A percentile compares a stretch with the other conserved stretches of the same genome.
These are phyloP conservation scores for Blastobotrys capitulatus DNA, from an alignment of 1,139 yeast species.

Conservation along the genomic window DNA sequence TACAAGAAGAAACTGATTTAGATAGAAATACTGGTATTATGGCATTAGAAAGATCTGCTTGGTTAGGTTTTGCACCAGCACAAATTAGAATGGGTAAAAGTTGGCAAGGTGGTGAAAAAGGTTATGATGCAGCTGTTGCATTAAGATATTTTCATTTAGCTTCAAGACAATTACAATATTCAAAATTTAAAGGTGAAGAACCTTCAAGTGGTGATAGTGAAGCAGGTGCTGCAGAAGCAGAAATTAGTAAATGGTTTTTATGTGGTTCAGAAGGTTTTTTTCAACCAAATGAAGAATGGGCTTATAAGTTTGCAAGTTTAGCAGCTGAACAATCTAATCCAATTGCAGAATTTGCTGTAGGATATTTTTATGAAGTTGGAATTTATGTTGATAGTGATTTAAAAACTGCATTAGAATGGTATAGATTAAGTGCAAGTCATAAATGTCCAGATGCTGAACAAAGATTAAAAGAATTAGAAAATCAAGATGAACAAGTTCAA, in stretches of 20 bases:
- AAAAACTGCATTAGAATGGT: constrained; percentile 31
- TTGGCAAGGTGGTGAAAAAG: constrained; percentile 36
- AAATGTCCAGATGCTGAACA: constrained; percentile 33
- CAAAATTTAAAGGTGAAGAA: constrained; percentile 20
- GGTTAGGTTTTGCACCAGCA: constrained; percentile 38
- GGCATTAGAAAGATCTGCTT: constrained; percentile 35
- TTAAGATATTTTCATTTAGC: constrained; percentile 37
- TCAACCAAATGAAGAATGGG: constrained; percentile 35
- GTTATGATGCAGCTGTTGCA: constrained; percentile 35
- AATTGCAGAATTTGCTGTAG: constrained; percentile 38
- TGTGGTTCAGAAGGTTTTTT: constrained; percentile 33
- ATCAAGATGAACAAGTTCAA: constrained; percentile 7
- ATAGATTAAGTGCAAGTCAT: constrained; percentile 28
- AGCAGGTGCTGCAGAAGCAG: constrained; percentile 35
- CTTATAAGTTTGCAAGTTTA: constrained; percentile 34
- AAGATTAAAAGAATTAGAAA: constrained; percentile 25
- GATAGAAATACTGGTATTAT: constrained; percentile 25
- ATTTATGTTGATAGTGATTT: constrained; percentile 28
- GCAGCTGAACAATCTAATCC: constrained; percentile 33
- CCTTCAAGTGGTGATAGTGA: constrained; percentile 15
- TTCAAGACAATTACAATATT: constrained; percentile 33
- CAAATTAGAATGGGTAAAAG: constrained; percentile 37
- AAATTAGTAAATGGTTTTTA: constrained; percentile 39
- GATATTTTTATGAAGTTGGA: constrained; percentile 40
- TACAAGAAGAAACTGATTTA: constrained; percentile 8